A percentile compares a stretch with the other conserved stretches of the same genome.
phyloP scores from a whole-genome alignment of 495 filamentous ascomycete genomes.

The Choiromyces venosus region DNA sequence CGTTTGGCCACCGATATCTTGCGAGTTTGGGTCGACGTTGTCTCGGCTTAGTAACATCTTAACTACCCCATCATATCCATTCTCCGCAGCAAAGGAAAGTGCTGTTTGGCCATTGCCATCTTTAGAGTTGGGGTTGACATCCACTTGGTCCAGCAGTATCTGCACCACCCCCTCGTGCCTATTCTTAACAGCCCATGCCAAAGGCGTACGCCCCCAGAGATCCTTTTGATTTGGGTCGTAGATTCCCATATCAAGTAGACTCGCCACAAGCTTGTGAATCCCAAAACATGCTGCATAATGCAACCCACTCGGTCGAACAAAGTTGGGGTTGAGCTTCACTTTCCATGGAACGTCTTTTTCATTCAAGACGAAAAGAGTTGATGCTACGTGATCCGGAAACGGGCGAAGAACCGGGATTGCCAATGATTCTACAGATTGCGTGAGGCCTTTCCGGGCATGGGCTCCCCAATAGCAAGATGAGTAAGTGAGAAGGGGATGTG shows the following conservation, averaged over 20 bases:
- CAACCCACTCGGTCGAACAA: not conserved
- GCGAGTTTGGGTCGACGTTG: conserved; percentile 8
- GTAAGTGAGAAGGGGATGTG: no score
- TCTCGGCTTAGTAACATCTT: conserved; percentile 1
- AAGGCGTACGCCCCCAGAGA: not conserved
- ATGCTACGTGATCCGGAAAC: not conserved
- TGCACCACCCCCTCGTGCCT: conserved; percentile 32
- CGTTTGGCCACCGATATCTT: conserved; percentile 19
- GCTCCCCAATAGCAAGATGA: no score
- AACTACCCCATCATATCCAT: conserved; percentile 23
- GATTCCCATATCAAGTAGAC: not conserved
- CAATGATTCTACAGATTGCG: no score
- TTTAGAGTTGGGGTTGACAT: conserved; percentile 38
- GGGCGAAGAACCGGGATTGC: no score
- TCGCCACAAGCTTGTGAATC: not conserved
- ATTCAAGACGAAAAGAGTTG: not conserved
- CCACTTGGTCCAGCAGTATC: conserved; percentile 28
- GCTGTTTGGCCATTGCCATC: conserved; percentile 44
- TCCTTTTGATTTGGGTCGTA: not conserved
- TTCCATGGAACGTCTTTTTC: no score
- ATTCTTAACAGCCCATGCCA: not conserved
- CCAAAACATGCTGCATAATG: not conserved
- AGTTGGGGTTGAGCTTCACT: not conserved
- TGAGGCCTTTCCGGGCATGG: no score
- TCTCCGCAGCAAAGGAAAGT: conserved; percentile 42